Evolutionary conservation across 306 rosid genomes (phyloP), one percentile per base, ranked within the genome.

Genomic region (Amphicarpaea edgeworthii): DNA sequence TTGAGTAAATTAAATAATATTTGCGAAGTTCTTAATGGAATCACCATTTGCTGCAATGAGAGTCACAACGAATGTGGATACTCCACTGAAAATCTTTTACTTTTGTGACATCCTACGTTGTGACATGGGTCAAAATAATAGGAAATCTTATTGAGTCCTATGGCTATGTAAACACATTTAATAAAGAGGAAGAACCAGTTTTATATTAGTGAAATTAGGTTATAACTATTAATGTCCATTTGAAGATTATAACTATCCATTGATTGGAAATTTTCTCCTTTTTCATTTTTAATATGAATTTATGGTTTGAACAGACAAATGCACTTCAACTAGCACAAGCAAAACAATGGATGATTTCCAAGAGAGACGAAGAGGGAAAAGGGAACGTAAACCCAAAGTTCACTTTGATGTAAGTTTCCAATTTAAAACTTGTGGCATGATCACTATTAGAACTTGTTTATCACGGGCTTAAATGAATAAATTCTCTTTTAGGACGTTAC

Each of bases 401-500:
- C 96, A 83, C 72, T 91, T 91, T 72, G 97, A 89, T 81, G 97
- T 89, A 78, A 87, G 92, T 79, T 75, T 57, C 69, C 38, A 23
- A 23, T 68, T 59, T 75, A 65, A 30, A 38, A 28, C 12, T 63
- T 38, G n/a, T 53, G 80, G 72, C 78, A n/a, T 60, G 28, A 57
- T 20, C 53, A 50, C 23, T 63, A 37, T 15, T 46, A 37, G 12
- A 54, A 28, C 51, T 73, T 54, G 26, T 55, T 66, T 81, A 50
- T 81, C 8, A 43, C 11, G 41, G 70, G 68, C 81, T 72, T 51
- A 12, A 47, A 40, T 72, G 46, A 69, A 70, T 71, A 58, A 53
- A 15, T 76, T 73, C 24, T 82, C 74, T 80, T 70, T 47, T 71
- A 91, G 93, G 97, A 89, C 78, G 85, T 71, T 46, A 54, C 87